Evolutionary conservation across 2,329 filamentous ascomycete genomes (phyloP), one percentile per base, ranked within the genome.

Genomic region (Pseudopithomyces chartarum): DNA sequence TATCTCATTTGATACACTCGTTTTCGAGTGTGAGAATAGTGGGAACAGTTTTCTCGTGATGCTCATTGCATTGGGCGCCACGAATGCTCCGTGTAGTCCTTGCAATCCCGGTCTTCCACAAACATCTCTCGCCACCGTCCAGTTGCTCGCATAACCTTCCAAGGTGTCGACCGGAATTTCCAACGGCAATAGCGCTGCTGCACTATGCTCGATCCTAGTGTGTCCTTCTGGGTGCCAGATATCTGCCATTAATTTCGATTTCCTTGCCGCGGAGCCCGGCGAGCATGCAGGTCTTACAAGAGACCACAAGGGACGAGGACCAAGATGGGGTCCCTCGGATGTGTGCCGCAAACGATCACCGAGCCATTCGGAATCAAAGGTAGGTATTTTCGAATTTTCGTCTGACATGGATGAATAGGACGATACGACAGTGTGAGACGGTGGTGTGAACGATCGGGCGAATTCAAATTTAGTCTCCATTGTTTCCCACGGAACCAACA

Each of bases 1-100:
- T 43, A 83, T 82, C 54, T 83, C 82, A 55, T 82, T 83, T 66
- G 81, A 82, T 58, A 79, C 71, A 0, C 73, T 64, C 1, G 83
- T 66, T 58, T 84, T 83, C 8, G 76, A 78, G 11, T 77, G 79
- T 0, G 79, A 77, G 38, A 84, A 83, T 1, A 83, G 59, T 2
- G 82, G 81, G 54, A 82, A 76, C n/a, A 83, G 69, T 33, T 77
- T 73, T 43, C 73, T 70, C 0, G 78, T 76, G 13, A 75, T 77
- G 5, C 71, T 72, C 11, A 80, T 74, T 1, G 76, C 74, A 19
- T 77, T 70, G 2, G 81, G 81, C 48, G 78, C 76, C 19, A 82
- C 77, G 53, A 83, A 81, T 1, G 74, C 75, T n/a, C 80, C 81
- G 54, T 83, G 81, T 2, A 81, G 60, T 5, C 72, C 74, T 57